Evolutionary conservation across 2,329 filamentous ascomycete genomes (phyloP), one percentile per base, ranked within the genome.

Genomic region (Cadophora malorum): DNA sequence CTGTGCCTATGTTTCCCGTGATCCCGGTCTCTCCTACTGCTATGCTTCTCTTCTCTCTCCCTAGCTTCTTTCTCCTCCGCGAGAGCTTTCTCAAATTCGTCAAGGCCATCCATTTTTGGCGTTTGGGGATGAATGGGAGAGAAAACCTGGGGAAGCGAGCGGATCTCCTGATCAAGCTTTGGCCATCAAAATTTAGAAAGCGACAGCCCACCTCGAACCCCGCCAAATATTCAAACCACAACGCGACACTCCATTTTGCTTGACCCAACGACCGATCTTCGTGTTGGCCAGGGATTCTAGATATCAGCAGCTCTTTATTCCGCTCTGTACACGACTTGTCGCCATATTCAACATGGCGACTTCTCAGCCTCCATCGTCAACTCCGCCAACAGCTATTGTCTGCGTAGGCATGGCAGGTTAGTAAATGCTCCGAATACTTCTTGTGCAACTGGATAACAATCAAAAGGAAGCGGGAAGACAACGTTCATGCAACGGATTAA

Each of bases 401-500:
- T 97, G 94, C 80, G 90, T 99, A 60, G 96, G 96, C 84, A 98
- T 98, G 95, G 96, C 96, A 76, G 95, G 90, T 90, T 81, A 74
- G 56, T 66, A 65, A 38, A 16, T 53, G 25, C 60, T 2, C 28
- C 52, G 6, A 4, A 28, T 21, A 23, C 38, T 31, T 56, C 14
- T 21, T 35, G 4, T 56, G 56, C 38, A 50, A 19, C 41, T 38
- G 47, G 62, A 25, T 25, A 35, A 71, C 56, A 23, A 12, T 53
- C 47, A 60, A 62, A 59, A 92, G 91, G 96, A 75, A 97, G 94
- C 19, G 96, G 96, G 76, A 99, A 99, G 84, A 99, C 96, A n/a
- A 99, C 96, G 0, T 99, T 99, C 78, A 98, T 99, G 95, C 95
- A 98, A 79, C 90, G 96, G 76, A 96, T 99, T 76, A 97, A 97